Evolutionary conservation across 495 filamentous ascomycete genomes (phyloP), one percentile per base, ranked within the genome.

Genomic region (Hypoxylon lienhwacheense): DNA sequence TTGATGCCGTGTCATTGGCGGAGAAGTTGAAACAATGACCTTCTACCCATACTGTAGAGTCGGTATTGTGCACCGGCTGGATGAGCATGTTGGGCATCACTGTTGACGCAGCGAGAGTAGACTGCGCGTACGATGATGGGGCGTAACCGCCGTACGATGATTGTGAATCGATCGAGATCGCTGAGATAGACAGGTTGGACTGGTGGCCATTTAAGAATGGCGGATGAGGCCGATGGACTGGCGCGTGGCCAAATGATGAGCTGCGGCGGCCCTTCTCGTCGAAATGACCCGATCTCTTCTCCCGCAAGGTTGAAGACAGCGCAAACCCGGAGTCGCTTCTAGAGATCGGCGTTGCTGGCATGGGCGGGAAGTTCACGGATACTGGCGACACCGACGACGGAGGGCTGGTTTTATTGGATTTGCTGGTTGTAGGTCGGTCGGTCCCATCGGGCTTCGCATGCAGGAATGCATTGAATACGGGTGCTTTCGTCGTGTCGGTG

Each of bases 41-140:
- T 70, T 98, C 93, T 2, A 90, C 83, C 93, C 92, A 97, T 52
- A 85, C 83, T 3, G 82, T 90, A 24, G 83, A 91, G 28, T 95
- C 90, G 2, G 87, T 89, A 62, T 96, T 95, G 26, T 81, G 77
- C 5, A 96, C 88, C 2, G 88, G 90, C 64, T 95, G 90, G 55
- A 89, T 76, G 37, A 89, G 75, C 72, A 95, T 82, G 65, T 90
- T 89, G 8, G 93, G 92, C 82, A 98, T 96, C 63, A 98, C 85
- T 0, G 93, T 98, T 10, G 90, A 96, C n/a, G 93, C 93, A 22
- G 93, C 93, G n/a, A 97, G 79, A 7, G 93, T 98, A 11, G 91
- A 96, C 62, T 92, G 89, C 2, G 93, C 93, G 71, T 97, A 98
- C 2, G 91, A 89, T 2, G 92, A 97, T 1, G 93, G 92, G 1